Conservation (phyloP, 1,139 yeast species). For the Yamadazyma membranifaciens region DNA sequence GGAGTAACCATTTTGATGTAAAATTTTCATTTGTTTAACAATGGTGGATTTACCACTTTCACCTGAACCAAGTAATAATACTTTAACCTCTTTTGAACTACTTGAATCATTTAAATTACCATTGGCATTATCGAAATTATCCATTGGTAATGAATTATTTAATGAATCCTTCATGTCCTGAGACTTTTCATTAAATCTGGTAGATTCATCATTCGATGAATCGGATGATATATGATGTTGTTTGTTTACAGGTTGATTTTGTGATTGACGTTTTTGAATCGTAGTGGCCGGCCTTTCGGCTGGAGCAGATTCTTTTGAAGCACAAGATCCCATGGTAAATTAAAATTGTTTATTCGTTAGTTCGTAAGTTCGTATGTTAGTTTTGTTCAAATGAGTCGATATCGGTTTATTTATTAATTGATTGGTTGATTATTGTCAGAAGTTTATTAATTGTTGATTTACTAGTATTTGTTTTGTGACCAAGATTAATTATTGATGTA, state of each 20-base stretch:
- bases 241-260: constrained; percentile 5
- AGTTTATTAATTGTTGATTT: too few relatives aligned
- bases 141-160: constrained; percentile 2
- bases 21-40: constrained; percentile 70
- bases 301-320: constrained; percentile 23
- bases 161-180: constrained; percentile 7
- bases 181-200: constrained; percentile 15
- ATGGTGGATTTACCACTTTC: constrained; percentile 80
- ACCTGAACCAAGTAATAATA: constrained; percentile 71
- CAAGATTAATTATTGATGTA: too few relatives aligned
- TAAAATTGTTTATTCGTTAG: not conserved
- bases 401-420: too few relatives aligned
- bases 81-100: constrained; percentile 52
- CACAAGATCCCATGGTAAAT: constrained; percentile 26
- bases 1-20: constrained; percentile 70
- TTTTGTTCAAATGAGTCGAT: too few relatives aligned
- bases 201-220: constrained; percentile 20
- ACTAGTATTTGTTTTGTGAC: too few relatives aligned
- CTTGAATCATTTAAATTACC: not conserved
- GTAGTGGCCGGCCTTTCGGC: constrained; percentile 1
- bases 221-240: constrained; percentile 18
- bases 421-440: too few relatives aligned
- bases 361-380: too few relatives aligned
- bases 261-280: constrained; percentile 6
- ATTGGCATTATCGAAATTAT: not conserved